Evolutionary conservation across 2,329 filamentous ascomycete species (phyloP).

Genomic region (Aspergillus awamori): DNA sequence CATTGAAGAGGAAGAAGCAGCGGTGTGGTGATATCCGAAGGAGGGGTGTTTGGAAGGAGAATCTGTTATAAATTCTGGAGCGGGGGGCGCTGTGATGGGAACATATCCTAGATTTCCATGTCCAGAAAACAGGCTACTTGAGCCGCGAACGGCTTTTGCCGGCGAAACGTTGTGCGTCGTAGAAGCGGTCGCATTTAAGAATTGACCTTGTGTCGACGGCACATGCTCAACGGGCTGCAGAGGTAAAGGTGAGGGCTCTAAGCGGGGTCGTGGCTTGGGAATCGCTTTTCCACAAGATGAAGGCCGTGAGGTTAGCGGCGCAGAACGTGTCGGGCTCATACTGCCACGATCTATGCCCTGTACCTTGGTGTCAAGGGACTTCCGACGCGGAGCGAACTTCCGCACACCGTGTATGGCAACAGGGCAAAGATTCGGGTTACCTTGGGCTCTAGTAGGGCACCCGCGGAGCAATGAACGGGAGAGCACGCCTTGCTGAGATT

Average conservation of each 20-base stretch:
- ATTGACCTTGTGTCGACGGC: slow-evolving; percentile 61
- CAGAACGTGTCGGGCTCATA: slow-evolving; percentile 47
- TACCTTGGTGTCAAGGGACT: neutral
- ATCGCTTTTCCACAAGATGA: slow-evolving; percentile 43
- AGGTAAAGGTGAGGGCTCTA: slow-evolving; percentile 58
- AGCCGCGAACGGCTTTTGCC: slow-evolving; percentile 62
- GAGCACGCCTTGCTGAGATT: neutral
- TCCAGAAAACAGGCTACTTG: slow-evolving; percentile 59
- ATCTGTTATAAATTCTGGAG: slow-evolving; percentile 50
- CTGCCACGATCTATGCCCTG: slow-evolving; percentile 18
- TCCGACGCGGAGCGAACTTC: slow-evolving; percentile 8
- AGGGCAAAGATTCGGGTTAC: neutral
- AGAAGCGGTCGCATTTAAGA: slow-evolving; percentile 64
- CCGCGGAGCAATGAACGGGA: neutral
- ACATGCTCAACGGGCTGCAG: slow-evolving; percentile 46
- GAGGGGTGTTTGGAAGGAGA: slow-evolving; percentile 52
- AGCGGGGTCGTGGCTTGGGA: slow-evolving; percentile 41
- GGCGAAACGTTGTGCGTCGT: slow-evolving; percentile 64
- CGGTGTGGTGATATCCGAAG: slow-evolving; percentile 32
- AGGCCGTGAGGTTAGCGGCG: slow-evolving; percentile 59
- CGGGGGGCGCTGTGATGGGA: slow-evolving; percentile 56
- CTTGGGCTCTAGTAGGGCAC: neutral
- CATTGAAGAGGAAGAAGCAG: slow-evolving; percentile 33
- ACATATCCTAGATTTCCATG: slow-evolving; percentile 64
- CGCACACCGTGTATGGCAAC: neutral